These are phyloP conservation scores for Yamadazyma endophytica DNA, from an alignment of 805 yeast species.

Conservation along the genomic window DNA sequence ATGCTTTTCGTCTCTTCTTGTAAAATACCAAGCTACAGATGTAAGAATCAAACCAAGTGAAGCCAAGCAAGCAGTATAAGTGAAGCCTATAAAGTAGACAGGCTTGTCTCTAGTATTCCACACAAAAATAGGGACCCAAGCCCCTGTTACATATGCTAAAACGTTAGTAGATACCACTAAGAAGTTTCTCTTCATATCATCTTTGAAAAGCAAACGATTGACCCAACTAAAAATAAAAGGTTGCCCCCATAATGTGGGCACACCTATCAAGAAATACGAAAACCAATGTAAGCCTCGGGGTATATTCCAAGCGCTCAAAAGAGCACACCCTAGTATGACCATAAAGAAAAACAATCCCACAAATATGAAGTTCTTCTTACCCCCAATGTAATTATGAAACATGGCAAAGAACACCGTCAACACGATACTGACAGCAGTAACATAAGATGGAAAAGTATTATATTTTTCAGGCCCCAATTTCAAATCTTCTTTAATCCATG, in stretches of 20 bases:
- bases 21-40: slow-evolving; percentile 18
- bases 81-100: slow-evolving; percentile 27
- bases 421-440: slow-evolving; percentile 24
- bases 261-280: slow-evolving; percentile 43
- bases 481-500: slow-evolving; percentile 31
- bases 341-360: slow-evolving; percentile 34
- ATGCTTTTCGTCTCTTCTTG: slow-evolving; percentile 23
- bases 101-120: slow-evolving; percentile 37
- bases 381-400: slow-evolving; percentile 28
- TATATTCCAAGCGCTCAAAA: slow-evolving; percentile 46
- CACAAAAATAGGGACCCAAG: slow-evolving; percentile 36
- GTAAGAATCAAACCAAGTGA: slow-evolving; percentile 28
- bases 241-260: slow-evolving; percentile 51
- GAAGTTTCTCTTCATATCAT: slow-evolving; percentile 40
- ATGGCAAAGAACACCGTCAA: slow-evolving; percentile 21
- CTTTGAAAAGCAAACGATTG: slow-evolving; percentile 40
- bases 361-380: slow-evolving; percentile 31
- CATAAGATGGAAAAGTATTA: slow-evolving; percentile 28
- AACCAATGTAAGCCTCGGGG: slow-evolving; percentile 49
- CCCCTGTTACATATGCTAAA: slow-evolving; percentile 35
- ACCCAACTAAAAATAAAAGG: slow-evolving; percentile 57
- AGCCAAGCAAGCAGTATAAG: slow-evolving; percentile 29
- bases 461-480: slow-evolving; percentile 23
- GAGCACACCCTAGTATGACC: slow-evolving; percentile 38
- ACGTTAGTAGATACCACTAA: slow-evolving; percentile 36